Percentiles rank a stretch among this genome's conserved stretches.
These are phyloP conservation scores for Thuidium tamariscinum DNA, from an alignment of 225 moss, liverwort and hornwort genomes.

Conservation along the genomic window DNA sequence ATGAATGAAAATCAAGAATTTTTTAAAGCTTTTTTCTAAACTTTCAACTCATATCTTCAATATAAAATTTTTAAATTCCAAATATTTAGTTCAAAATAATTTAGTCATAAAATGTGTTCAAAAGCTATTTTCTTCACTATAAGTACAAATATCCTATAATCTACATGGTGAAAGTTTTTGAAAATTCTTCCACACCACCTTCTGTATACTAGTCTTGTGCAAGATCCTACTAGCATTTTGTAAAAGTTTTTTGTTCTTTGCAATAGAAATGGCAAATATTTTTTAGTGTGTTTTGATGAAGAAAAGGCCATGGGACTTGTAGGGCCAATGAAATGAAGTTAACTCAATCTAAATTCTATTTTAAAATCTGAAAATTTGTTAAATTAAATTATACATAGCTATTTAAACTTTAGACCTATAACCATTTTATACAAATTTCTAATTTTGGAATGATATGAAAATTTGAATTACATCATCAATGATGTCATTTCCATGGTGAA, in stretches of 20 bases:
- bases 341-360: neutral
- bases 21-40: too few species aligned
- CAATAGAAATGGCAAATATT: neutral
- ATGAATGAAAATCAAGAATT: neutral
- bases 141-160: too few species aligned
- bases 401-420: neutral
- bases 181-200: too few species aligned
- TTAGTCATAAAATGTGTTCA: too few species aligned
- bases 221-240: neutral
- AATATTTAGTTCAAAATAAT: too few species aligned
- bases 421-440: too few species aligned
- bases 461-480: neutral
- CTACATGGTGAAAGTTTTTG: too few species aligned
- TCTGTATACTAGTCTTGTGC: neutral
- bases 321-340: neutral
- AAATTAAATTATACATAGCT: neutral
- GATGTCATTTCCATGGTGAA: neutral
- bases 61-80: too few species aligned
- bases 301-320: fast-evolving
- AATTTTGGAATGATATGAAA: neutral
- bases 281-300: neutral
- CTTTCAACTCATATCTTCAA: neutral
- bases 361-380: neutral
- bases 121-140: too few species aligned
- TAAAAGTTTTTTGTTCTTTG: neutral